These are phyloP conservation scores for Lagenaria siceraria DNA, from an alignment of 306 rosid species.

Conservation along the genomic window DNA sequence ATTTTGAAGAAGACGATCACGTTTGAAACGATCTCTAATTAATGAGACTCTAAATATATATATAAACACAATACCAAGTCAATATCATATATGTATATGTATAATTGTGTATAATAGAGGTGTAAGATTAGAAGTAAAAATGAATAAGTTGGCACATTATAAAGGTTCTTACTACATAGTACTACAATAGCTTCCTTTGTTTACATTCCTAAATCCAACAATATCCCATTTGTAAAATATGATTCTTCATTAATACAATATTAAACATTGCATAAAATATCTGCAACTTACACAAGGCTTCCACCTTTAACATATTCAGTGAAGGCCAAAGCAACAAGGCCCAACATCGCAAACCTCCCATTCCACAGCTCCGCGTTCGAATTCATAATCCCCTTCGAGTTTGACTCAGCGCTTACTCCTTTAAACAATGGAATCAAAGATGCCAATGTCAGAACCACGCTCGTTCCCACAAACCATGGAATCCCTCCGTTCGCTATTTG, in stretches of 20 bases:
- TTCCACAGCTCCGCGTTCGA: constrained; percentile 74
- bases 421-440: constrained; percentile 50
- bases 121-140: too few relatives aligned
- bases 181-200: neutral
- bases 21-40: too few relatives aligned
- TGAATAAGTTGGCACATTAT: too few relatives aligned
- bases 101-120: too few relatives aligned
- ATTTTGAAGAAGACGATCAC: too few relatives aligned
- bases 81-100: too few relatives aligned
- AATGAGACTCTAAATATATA: too few relatives aligned
- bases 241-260: neutral
- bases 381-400: constrained; percentile 40
- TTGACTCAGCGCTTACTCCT: constrained; percentile 67
- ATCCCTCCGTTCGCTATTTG: constrained; percentile 63
- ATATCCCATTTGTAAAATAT: neutral
- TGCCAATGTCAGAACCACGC: constrained; percentile 41
- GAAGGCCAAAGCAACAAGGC: constrained; percentile 60
- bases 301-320: constrained; percentile 65
- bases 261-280: neutral
- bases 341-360: constrained; percentile 82
- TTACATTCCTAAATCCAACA: neutral
- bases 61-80: too few relatives aligned
- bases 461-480: constrained; percentile 51
- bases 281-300: neutral
- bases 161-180: too few relatives aligned